Evolutionary conservation across 2,329 filamentous ascomycete genomes (phyloP).

Genomic region (Didymella sp.): DNA sequence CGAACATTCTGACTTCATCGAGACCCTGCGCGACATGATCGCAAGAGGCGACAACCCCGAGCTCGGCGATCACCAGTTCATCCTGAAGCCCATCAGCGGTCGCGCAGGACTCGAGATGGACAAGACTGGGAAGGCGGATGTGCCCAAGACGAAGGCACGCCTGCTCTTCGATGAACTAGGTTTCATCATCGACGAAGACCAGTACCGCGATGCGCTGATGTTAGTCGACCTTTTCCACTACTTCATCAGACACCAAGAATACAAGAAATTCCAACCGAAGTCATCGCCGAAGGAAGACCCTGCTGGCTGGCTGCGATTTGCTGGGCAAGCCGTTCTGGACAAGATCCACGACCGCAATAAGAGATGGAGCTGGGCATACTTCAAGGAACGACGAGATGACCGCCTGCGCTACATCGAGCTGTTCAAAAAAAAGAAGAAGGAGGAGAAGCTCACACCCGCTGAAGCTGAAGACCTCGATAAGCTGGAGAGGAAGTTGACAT

Average conservation of each 20-base stretch:
- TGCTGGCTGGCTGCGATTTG: conserved; percentile 89
- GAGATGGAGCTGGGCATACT: conserved; percentile 95
- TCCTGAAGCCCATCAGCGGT: conserved; percentile 93
- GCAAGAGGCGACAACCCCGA: conserved; percentile 69
- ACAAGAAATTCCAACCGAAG: conserved; percentile 90
- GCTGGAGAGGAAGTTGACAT: conserved; percentile 86
- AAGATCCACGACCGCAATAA: conserved; percentile 96
- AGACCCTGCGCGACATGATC: conserved; percentile 80
- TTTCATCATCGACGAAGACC: conserved; percentile 94
- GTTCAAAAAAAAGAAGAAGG: conserved; percentile 89
- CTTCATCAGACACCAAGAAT: conserved; percentile 96
- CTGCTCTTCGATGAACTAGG: conserved; percentile 97
- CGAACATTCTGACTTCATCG: conserved; percentile 77
- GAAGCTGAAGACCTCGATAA: conserved; percentile 76
- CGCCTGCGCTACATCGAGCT: conserved; percentile 87
- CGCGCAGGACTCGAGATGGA: conserved; percentile 94
- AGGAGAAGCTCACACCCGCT: conserved; percentile 68
- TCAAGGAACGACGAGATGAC: conserved; percentile 90
- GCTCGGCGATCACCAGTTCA: conserved; percentile 79
- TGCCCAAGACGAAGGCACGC: conserved; percentile 87
- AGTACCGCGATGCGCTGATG: conserved; percentile 97
- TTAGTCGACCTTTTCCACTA: conserved; percentile 98
- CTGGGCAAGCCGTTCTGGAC: conserved; percentile 83
- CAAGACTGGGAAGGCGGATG: conserved; percentile 81
- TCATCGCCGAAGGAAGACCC: conserved; percentile 87